phyloP scores from a whole-genome alignment of 331 rosid species.

The Stylosanthes scabra region DNA sequence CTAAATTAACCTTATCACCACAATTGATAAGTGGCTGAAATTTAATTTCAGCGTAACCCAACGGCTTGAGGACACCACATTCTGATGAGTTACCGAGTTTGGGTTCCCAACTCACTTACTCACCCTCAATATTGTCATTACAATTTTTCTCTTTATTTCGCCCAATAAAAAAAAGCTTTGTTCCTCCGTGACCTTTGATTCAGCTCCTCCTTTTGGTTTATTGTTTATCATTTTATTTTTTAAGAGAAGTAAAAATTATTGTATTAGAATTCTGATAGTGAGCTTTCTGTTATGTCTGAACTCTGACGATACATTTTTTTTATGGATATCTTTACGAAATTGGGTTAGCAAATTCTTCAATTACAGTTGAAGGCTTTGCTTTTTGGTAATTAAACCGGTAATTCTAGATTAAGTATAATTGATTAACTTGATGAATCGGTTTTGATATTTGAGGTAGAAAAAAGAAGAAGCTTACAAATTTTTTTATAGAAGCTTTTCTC shows the following conservation, averaged over 20 bases:
- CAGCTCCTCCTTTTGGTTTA: background rate
- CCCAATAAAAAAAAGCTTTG: too few relatives aligned
- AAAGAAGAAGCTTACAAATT: background rate
- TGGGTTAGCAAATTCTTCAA: conserved; percentile 7
- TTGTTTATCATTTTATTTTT: background rate
- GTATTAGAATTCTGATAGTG: background rate
- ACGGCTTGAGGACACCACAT: too few relatives aligned
- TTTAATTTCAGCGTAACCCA: too few relatives aligned
- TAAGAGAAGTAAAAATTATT: background rate
- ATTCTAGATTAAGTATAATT: background rate
- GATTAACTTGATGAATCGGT: conserved; percentile 14
- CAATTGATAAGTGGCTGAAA: too few relatives aligned
- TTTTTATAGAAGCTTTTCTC: conserved; percentile 1
- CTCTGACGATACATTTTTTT: background rate
- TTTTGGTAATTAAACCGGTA: background rate
- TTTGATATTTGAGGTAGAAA: conserved; percentile 10
- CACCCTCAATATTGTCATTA: too few relatives aligned
- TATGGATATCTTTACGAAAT: background rate
- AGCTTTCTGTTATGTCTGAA: background rate
- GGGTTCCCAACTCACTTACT: too few relatives aligned
- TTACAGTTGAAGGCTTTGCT: background rate
- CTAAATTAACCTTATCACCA: too few relatives aligned
- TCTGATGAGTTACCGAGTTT: too few relatives aligned
- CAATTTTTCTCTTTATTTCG: too few relatives aligned
- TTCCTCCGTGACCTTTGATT: conserved; percentile 1